These are phyloP conservation scores for Mycena venus DNA, from an alignment of 768 basidiomycete genomes.

Conservation along the genomic window DNA sequence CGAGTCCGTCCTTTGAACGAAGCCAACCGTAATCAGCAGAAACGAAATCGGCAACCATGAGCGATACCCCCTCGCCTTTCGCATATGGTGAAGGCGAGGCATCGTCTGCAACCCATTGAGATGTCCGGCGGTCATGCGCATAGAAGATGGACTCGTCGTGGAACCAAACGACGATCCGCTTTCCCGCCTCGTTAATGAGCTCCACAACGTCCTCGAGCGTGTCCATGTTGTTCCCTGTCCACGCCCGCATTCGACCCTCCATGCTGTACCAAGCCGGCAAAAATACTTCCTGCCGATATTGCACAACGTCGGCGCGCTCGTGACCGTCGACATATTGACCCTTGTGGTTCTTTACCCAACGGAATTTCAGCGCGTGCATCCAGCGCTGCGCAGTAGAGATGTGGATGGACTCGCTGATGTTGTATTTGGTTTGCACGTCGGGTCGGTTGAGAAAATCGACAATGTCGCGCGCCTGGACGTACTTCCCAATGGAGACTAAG, in stretches of 20 bases:
- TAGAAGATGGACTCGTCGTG: constrained; percentile 47
- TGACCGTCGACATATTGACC: constrained; percentile 52
- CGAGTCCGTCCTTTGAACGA: constrained; percentile 30
- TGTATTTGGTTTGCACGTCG: constrained; percentile 18
- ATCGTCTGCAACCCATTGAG: background rate
- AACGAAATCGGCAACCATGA: constrained; percentile 21
- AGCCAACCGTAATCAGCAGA: constrained; percentile 38
- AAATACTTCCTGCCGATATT: constrained; percentile 42
- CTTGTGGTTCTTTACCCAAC: constrained; percentile 26
- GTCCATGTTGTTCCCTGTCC: constrained; percentile 15
- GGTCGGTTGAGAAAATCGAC: constrained; percentile 31
- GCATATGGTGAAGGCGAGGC: background rate
- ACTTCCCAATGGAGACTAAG: constrained; percentile 32
- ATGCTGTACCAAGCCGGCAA: constrained; percentile 32
- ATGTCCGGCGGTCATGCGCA: constrained; percentile 4
- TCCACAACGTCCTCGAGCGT: background rate
- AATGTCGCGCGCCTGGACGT: constrained; percentile 29
- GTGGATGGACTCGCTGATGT: constrained; percentile 19
- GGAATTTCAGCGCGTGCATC: constrained; percentile 34
- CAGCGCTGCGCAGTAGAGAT: constrained; percentile 38
- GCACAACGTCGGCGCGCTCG: constrained; percentile 47
- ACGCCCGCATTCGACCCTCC: constrained; percentile 15
- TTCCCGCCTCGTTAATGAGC: background rate
- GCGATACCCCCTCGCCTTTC: constrained; percentile 14
- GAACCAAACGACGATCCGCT: constrained; percentile 30